These are phyloP conservation scores for Cladosporium sp. DNA, from an alignment of 2,329 filamentous ascomycete species.

Conservation along the genomic window DNA sequence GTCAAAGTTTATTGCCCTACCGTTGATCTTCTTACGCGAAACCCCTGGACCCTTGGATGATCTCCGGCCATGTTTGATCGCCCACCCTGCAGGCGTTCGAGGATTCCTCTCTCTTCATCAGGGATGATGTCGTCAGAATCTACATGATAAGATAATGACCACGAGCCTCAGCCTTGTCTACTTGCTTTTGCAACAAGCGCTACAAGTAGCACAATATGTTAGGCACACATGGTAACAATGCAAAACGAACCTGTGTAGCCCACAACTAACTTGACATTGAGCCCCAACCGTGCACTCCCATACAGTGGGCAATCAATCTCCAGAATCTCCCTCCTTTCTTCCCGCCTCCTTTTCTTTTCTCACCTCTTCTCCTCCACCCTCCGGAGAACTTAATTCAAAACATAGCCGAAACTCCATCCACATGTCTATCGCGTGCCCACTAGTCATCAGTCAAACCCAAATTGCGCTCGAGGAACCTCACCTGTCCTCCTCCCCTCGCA, in stretches of 20 bases:
- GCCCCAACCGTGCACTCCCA: neutral
- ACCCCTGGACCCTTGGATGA: neutral
- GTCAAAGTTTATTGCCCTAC: neutral
- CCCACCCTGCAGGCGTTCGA: neutral
- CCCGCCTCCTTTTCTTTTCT: too few species aligned
- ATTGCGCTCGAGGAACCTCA: neutral
- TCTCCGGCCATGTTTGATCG: neutral
- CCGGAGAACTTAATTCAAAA: neutral
- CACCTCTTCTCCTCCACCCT: neutral
- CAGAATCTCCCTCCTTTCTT: neutral
- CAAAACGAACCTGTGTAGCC: too few species aligned
- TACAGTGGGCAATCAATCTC: too few species aligned
- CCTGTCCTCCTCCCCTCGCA: neutral
- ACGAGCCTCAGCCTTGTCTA: neutral
- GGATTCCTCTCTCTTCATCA: neutral
- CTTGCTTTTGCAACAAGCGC: too few species aligned
- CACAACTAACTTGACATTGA: neutral
- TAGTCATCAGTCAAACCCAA: neutral
- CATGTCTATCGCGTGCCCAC: neutral
- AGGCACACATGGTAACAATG: too few species aligned
- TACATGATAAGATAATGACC: neutral
- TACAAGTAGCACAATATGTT: too few species aligned
- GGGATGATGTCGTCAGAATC: neutral
- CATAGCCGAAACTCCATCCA: neutral
- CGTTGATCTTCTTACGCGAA: neutral